Evolutionary conservation across 345 rosid species (phyloP).

Genomic region (Aethionema arabicum): DNA sequence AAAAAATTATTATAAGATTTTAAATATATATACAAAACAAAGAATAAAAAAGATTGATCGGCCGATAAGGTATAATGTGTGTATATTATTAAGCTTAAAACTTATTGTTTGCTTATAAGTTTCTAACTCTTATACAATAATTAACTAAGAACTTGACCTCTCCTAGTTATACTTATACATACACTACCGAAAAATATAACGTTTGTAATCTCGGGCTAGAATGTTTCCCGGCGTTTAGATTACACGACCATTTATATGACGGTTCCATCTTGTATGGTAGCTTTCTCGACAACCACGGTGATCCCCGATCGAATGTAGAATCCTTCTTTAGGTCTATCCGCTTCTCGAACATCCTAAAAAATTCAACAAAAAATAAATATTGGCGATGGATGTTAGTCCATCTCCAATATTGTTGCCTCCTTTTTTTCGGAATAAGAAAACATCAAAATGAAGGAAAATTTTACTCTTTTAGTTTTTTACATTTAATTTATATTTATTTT

Average conservation of each 20-base stretch:
- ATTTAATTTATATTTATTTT: too few relatives aligned
- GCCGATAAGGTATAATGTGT: neutral
- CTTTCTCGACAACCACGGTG: slow-evolving; percentile 60
- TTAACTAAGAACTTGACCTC: slow-evolving; percentile 15
- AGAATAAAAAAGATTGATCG: neutral
- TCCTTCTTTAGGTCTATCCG: slow-evolving; percentile 75
- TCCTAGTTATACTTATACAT: slow-evolving; percentile 3
- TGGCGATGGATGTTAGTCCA: too few relatives aligned
- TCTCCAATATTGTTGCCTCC: too few relatives aligned
- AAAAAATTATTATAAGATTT: slow-evolving; percentile 3
- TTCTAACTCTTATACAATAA: slow-evolving; percentile 3
- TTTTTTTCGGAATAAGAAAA: too few relatives aligned
- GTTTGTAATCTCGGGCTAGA: slow-evolving; percentile 3
- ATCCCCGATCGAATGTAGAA: slow-evolving; percentile 86
- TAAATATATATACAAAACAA: neutral
- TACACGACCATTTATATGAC: slow-evolving; percentile 38
- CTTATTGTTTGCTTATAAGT: slow-evolving; percentile 7
- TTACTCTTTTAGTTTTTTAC: too few relatives aligned
- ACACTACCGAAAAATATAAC: neutral
- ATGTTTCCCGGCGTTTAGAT: slow-evolving; percentile 4
- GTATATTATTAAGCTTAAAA: neutral
- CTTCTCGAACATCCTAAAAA: slow-evolving; percentile 69
- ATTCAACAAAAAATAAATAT: too few relatives aligned
- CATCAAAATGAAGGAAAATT: too few relatives aligned
- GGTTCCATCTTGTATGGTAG: slow-evolving; percentile 63